Evolutionary conservation across 2,329 filamentous ascomycete genomes (phyloP).

Genomic region (Ilyonectria robusta): DNA sequence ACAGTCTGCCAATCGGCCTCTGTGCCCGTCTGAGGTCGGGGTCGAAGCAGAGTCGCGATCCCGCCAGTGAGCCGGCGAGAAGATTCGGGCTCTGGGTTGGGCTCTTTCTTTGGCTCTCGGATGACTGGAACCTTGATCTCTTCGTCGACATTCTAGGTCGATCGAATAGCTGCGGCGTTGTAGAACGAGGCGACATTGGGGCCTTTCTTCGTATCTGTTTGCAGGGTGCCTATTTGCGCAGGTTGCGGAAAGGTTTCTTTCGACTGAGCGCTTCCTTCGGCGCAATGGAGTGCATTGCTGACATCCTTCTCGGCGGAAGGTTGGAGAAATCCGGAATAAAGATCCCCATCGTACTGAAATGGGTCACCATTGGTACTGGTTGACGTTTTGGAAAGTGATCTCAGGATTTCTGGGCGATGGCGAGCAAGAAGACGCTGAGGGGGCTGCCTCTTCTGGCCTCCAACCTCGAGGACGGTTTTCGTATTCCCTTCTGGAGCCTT

Average conservation of each 20-base stretch:
- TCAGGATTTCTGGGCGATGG: slow-evolving; percentile 24
- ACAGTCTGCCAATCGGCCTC: slow-evolving; percentile 56
- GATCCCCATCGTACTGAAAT: slow-evolving; percentile 61
- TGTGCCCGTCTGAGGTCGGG: slow-evolving; percentile 33
- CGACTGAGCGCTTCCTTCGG: slow-evolving; percentile 42
- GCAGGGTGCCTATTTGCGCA: slow-evolving; percentile 15
- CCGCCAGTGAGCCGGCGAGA: slow-evolving; percentile 32
- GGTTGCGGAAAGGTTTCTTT: slow-evolving; percentile 15
- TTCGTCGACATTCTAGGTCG: slow-evolving; percentile 59
- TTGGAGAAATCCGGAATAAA: slow-evolving; percentile 56
- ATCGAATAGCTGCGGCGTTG: slow-evolving; percentile 54
- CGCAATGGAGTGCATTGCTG: slow-evolving; percentile 55
- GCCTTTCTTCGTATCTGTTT: slow-evolving; percentile 16
- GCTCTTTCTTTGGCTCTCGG: slow-evolving; percentile 30
- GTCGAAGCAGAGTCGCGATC: slow-evolving; percentile 39
- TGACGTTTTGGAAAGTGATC: slow-evolving; percentile 50
- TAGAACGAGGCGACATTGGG: slow-evolving; percentile 51
- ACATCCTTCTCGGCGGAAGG: slow-evolving; percentile 60
- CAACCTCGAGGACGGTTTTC: slow-evolving; percentile 3
- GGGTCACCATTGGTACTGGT: slow-evolving; percentile 58
- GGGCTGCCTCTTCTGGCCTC: slow-evolving; percentile 8
- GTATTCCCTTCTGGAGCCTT: slow-evolving; percentile 20
- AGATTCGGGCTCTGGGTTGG: slow-evolving; percentile 11
- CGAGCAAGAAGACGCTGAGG: neutral
- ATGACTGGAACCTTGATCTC: slow-evolving; percentile 54